A percentile compares a stretch with the other conserved stretches of the same genome.
phyloP scores from a whole-genome alignment of 805 yeast genomes.

The Metschnikowia chrysomelidarum region DNA sequence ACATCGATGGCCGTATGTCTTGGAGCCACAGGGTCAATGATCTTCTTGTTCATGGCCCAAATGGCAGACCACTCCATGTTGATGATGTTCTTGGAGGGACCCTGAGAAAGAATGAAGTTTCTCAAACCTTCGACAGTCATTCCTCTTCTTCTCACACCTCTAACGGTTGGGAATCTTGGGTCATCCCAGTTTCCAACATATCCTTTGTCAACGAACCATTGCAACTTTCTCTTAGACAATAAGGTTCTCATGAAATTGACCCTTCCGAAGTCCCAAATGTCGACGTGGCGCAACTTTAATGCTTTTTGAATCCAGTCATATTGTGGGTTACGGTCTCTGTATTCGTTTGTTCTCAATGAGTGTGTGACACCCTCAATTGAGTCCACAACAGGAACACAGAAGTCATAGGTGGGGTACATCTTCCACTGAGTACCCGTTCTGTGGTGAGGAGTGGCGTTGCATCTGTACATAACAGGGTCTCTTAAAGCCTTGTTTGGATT shows the following conservation, averaged over 20 bases:
- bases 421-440: conserved; percentile 94
- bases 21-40: conserved; percentile 96
- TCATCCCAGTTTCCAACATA: conserved; percentile 96
- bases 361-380: conserved; percentile 96
- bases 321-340: conserved; percentile 98
- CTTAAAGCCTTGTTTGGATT: conserved; percentile 92
- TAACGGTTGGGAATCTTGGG: conserved; percentile 98
- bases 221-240: conserved; percentile 94
- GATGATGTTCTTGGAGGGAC: conserved; percentile 95
- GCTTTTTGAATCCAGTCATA: conserved; percentile 93
- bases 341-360: conserved; percentile 96
- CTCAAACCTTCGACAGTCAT: conserved; percentile 98
- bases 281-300: conserved; percentile 82
- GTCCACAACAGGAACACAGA: conserved; percentile 97
- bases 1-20: conserved; percentile 81
- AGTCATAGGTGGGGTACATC: conserved; percentile 97
- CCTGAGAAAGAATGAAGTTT: conserved; percentile 91
- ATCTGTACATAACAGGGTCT: conserved; percentile 97
- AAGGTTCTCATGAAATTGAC: conserved; percentile 95
- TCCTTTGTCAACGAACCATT: conserved; percentile 96
- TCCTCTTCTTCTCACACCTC: conserved; percentile 99
- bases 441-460: conserved; percentile 96
- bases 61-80: conserved; percentile 96
- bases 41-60: conserved; percentile 97
- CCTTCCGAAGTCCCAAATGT: conserved; percentile 97